A percentile compares a stretch with the other conserved stretches of the same genome.
Conservation (phyloP, 257 asterid species). For the Apocynum venetum region DNA sequence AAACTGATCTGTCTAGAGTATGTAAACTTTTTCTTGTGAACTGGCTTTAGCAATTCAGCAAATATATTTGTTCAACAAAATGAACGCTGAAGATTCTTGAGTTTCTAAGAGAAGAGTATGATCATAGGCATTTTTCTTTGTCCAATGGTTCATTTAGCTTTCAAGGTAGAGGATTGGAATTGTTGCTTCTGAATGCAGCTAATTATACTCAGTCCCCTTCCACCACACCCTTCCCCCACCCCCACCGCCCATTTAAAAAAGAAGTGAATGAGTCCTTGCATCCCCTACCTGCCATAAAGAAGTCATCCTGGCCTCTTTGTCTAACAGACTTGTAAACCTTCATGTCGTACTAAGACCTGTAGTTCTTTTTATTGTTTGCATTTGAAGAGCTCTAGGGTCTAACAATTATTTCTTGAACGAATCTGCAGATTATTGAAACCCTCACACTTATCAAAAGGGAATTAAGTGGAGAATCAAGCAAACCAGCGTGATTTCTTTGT, state of each 20-base stretch:
- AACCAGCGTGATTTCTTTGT: conserved; percentile 22
- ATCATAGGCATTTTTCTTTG: background rate
- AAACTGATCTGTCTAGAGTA: no score
- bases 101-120: background rate
- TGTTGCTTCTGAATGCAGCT: background rate
- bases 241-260: no score
- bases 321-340: background rate
- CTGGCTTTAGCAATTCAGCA: background rate
- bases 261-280: background rate
- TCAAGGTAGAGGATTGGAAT: conserved; percentile 5
- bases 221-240: background rate
- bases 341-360: background rate
- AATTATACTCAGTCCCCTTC: background rate
- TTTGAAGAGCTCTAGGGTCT: background rate
- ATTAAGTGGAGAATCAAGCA: conserved; percentile 67
- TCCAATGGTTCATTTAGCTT: background rate
- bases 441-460: conserved; percentile 78
- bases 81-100: background rate
- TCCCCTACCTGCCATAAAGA: background rate
- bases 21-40: background rate
- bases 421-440: conserved; percentile 63
- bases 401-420: conserved; percentile 12
- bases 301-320: background rate
- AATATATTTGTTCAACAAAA: background rate
- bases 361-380: background rate